Conservation (phyloP, 2,329 filamentous ascomycete species). For the Acrocalymma vagum region DNA sequence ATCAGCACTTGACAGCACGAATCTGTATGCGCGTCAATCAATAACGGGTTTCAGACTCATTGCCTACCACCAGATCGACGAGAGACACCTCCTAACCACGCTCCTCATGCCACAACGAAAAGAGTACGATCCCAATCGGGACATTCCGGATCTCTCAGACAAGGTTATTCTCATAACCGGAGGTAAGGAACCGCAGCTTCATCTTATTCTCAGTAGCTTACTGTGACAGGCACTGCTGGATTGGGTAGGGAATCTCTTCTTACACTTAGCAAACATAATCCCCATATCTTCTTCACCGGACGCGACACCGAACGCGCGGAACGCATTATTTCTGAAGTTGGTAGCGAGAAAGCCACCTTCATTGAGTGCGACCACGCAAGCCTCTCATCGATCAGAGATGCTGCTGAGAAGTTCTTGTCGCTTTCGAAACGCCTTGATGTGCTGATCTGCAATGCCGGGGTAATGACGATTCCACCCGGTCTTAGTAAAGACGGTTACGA, state of each 20-base stretch:
- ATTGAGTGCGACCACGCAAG: constrained; percentile 42
- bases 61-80: too few relatives aligned
- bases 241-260: constrained; percentile 49
- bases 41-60: too few relatives aligned
- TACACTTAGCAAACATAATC: constrained; percentile 48
- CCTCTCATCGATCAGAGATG: constrained; percentile 36
- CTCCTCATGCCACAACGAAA: too few relatives aligned
- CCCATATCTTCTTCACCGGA: constrained; percentile 51
- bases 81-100: too few relatives aligned
- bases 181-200: too few relatives aligned
- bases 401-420: constrained; percentile 31
- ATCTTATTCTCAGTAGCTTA: too few relatives aligned
- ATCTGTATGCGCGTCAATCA: too few relatives aligned
- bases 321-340: constrained; percentile 33
- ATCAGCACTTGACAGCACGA: too few relatives aligned
- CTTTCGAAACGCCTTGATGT: constrained; percentile 47
- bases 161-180: constrained; percentile 33
- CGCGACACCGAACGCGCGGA: constrained; percentile 43
- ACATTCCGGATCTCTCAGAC: constrained; percentile 22
- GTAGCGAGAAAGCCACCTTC: constrained; percentile 1
- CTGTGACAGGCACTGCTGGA: constrained; percentile 6
- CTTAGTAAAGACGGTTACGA: constrained; percentile 54
- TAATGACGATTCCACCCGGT: constrained; percentile 34
- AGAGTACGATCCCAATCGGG: too few relatives aligned
- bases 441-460: constrained; percentile 52